A percentile compares a stretch with the other conserved stretches of the same genome.
These are phyloP conservation scores for Plasmodium berghei DNA, from an alignment of 169 alveolate genomes.

Conservation along the genomic window DNA sequence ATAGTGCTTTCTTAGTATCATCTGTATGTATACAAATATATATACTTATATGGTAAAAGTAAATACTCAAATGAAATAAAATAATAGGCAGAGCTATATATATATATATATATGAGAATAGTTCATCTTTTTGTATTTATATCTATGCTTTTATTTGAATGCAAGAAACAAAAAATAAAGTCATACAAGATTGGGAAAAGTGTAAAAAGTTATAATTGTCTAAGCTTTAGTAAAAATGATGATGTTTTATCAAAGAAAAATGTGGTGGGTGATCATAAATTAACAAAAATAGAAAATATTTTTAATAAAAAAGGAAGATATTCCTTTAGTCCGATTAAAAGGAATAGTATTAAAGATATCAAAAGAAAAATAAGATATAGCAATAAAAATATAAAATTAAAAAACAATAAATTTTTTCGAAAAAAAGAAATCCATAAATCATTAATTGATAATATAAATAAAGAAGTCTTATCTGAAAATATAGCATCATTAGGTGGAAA, in stretches of 20 bases:
- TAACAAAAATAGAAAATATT: conserved; percentile 4
- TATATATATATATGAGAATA: conserved; percentile 28
- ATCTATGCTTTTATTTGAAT: conserved; percentile 26
- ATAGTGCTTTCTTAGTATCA: background rate
- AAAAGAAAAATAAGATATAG: conserved; percentile 37
- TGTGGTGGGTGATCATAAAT: background rate
- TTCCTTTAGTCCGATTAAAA: conserved; percentile 57
- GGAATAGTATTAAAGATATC: conserved; percentile 36
- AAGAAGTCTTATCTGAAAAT: conserved; percentile 39
- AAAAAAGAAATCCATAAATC: conserved; percentile 68
- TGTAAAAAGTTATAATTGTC: conserved; percentile 6
- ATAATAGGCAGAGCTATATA: background rate
- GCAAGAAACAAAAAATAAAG: background rate
- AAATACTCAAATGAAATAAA: too few relatives aligned
- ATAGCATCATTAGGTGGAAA: conserved; percentile 17
- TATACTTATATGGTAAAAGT: background rate
- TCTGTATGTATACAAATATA: background rate
- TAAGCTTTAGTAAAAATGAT: background rate
- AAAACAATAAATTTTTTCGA: background rate
- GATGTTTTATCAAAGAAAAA: too few relatives aligned
- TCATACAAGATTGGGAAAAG: conserved; percentile 31
- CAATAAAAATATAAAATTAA: conserved; percentile 11
- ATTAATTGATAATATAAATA: conserved; percentile 53
- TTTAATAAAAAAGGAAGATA: conserved; percentile 25
- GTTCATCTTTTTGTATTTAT: background rate